Conservation (phyloP, 2,329 filamentous ascomycete genomes). For the Chaetothyriales sp. region DNA sequence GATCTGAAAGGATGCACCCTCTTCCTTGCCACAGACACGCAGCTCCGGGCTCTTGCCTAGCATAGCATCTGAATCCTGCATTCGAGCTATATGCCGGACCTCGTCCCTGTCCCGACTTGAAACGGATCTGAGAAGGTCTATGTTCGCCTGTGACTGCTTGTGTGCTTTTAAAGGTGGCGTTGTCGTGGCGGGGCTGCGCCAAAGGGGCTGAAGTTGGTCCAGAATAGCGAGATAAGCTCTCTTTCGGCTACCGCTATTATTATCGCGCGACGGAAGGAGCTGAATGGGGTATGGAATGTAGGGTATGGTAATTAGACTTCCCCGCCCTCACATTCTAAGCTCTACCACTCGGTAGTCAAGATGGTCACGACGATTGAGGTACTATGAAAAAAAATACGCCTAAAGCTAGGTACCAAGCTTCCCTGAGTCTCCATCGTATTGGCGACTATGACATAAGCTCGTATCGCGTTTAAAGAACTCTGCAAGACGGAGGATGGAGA, state of each 20-base stretch:
- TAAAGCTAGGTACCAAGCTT: too few species aligned
- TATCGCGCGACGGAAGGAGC: too few species aligned
- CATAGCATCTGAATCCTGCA: conserved; percentile 10
- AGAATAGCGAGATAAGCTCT: background rate
- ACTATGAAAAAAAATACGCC: too few species aligned
- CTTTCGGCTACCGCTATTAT: too few species aligned
- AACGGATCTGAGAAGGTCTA: background rate
- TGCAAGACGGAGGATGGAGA: background rate
- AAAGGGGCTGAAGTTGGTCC: background rate
- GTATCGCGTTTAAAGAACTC: background rate
- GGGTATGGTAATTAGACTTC: too few species aligned
- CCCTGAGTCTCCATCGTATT: background rate
- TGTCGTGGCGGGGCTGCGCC: too few species aligned
- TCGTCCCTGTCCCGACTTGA: background rate
- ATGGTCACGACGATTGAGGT: too few species aligned
- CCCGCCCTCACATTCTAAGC: too few species aligned
- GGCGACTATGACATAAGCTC: background rate
- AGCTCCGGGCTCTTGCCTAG: conserved; percentile 7
- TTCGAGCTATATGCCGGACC: conserved; percentile 3
- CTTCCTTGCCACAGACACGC: conserved; percentile 17
- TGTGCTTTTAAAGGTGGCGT: background rate
- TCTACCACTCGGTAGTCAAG: too few species aligned
- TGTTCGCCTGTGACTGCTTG: background rate
- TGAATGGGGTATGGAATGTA: too few species aligned
- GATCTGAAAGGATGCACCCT: conserved; percentile 49